phyloP scores from a whole-genome alignment of 2,329 filamentous ascomycete genomes.

The Colletotrichum destructivum region DNA sequence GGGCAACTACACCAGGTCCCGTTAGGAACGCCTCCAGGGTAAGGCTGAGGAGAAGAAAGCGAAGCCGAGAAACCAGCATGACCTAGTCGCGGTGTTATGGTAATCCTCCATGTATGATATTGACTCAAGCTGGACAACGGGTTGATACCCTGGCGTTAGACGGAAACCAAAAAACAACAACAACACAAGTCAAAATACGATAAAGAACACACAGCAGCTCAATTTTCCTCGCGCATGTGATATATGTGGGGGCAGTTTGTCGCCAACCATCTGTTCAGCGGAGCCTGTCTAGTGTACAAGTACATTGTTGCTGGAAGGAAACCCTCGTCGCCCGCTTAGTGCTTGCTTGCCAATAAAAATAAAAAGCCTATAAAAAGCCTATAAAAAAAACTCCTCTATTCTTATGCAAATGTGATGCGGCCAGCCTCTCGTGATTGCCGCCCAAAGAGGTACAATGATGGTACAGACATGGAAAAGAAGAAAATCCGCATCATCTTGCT shows the following conservation, averaged over 20 bases:
- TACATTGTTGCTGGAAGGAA: conserved; percentile 30
- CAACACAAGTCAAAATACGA: not conserved
- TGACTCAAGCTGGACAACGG: conserved; percentile 14
- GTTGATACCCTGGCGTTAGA: conserved; percentile 39
- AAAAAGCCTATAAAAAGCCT: too few species aligned
- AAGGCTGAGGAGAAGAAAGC: not conserved
- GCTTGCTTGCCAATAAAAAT: conserved; percentile 6
- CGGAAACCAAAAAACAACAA: conserved; percentile 15
- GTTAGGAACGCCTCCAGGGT: conserved; percentile 7
- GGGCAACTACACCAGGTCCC: conserved; percentile 71
- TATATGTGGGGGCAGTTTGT: conserved; percentile 4
- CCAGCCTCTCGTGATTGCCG: conserved; percentile 23
- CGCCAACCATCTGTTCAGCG: conserved; percentile 1
- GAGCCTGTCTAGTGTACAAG: conserved; percentile 40
- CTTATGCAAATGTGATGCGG: conserved; percentile 20
- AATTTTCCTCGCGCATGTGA: not conserved
- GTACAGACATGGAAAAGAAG: conserved; percentile 39
- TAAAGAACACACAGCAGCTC: not conserved
- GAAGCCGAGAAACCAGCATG: not conserved
- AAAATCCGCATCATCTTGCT: conserved; percentile 21
- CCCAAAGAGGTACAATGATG: conserved; percentile 12
- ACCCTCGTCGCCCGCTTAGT: conserved; percentile 19
- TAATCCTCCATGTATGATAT: conserved; percentile 11
- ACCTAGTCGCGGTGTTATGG: not conserved
- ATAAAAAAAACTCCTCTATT: not conserved